Evolutionary conservation across 2,329 filamentous ascomycete species (phyloP), one percentile per base, ranked within the genome.

Genomic region (Penicillium verrucosum): DNA sequence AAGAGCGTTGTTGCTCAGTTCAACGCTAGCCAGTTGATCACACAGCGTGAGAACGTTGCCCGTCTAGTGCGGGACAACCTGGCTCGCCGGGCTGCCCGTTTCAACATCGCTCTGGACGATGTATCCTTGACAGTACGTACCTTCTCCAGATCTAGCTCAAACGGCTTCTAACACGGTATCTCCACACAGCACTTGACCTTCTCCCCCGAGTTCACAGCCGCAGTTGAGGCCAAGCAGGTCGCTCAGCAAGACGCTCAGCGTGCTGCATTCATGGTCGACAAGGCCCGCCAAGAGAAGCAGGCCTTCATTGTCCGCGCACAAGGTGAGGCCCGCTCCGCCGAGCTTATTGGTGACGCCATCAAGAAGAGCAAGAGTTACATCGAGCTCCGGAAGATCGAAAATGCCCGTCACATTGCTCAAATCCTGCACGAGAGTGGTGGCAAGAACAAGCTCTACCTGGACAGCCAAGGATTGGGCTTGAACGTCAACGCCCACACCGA

Each of bases 1-100:
- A 99, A 99, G 87, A 95, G 92, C 70, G 94, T 99, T 27, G 94
- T 99, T 43, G 94, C 94, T 29, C 94, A 99, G 78, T 99, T 99
- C 84, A 97, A 99, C 70, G 94, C 94, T 65, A 94, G 89, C 71
- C 94, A 99, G 80, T 82, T 99, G 74, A 99, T 99, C 77, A 99
- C 94, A 27, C 94, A 99, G 84, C 89, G 94, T 85, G 94, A 99
- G 81, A 97, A 91, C 75, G 94, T 99, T 56, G 92, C 90, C 56
- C 85, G 84, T 72, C 81, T 99, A 58, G 94, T 99, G 58, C 85
- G 94, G 65, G 94, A 99, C 67, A 97, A 97, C 78, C 80, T 99
- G 61, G 89, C 94, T 37, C 85, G 89, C 75, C 86, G 94, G 76
- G 94, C 94, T 40, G 92, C 93, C 46, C 86, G 92, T 60, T 99